Percentiles rank a stretch among this genome's conserved stretches.
phyloP scores from a whole-genome alignment of 805 yeast species.

The Yarrowia bubula region DNA sequence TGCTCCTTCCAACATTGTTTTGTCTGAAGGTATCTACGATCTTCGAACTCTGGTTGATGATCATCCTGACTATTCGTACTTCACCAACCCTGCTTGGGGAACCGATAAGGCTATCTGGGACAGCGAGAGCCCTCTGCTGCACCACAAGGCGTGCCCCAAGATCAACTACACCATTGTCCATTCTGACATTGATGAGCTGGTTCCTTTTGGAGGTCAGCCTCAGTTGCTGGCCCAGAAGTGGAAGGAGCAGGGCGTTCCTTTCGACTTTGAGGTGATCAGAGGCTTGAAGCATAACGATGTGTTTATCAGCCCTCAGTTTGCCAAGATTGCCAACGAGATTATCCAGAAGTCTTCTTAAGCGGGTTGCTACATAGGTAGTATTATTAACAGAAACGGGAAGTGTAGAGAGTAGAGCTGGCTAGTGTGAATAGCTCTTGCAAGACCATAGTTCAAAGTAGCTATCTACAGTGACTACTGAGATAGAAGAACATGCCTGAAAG shows the following conservation, averaged over 20 bases:
- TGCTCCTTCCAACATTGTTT: background rate
- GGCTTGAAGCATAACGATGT: slow-evolving; percentile 60
- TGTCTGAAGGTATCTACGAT: slow-evolving; percentile 66
- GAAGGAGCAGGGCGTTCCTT: slow-evolving; percentile 26
- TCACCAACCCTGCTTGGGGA: slow-evolving; percentile 60
- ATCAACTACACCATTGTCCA: slow-evolving; percentile 50
- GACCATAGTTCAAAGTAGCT: too few species aligned
- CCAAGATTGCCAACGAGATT: slow-evolving; percentile 32
- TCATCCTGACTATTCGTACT: slow-evolving; percentile 57
- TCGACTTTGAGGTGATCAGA: slow-evolving; percentile 28
- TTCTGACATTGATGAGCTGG: slow-evolving; percentile 64
- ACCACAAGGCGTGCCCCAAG: slow-evolving; percentile 19
- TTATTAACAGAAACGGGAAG: too few species aligned
- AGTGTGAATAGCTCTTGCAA: background rate
- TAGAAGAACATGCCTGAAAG: too few species aligned
- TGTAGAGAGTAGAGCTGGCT: background rate
- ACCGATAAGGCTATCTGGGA: slow-evolving; percentile 36
- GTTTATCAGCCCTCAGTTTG: slow-evolving; percentile 46
- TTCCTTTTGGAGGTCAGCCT: slow-evolving; percentile 51
- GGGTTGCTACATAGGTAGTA: background rate
- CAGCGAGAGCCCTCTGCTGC: slow-evolving; percentile 31
- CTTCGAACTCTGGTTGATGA: slow-evolving; percentile 52
- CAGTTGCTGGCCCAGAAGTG: slow-evolving; percentile 26
- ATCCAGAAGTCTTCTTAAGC: slow-evolving; percentile 2
- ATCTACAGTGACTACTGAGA: too few species aligned